phyloP scores from a whole-genome alignment of 495 filamentous ascomycete genomes.

The Neurospora sp. region DNA sequence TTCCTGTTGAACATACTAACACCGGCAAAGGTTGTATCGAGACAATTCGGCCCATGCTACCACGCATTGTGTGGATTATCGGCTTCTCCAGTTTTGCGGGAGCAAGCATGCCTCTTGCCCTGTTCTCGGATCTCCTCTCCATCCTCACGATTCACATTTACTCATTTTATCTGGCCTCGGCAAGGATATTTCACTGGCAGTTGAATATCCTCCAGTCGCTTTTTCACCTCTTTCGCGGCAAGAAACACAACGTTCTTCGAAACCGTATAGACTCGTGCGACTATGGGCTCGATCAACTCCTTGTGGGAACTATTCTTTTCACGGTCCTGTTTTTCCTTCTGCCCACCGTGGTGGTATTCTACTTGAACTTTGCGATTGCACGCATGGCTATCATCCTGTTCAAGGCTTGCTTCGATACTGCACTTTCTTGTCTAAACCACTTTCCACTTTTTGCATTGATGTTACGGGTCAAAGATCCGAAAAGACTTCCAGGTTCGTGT shows the following conservation, averaged over 20 bases:
- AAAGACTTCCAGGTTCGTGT: constrained; percentile 66
- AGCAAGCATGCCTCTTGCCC: constrained; percentile 90
- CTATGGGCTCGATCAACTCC: constrained; percentile 95
- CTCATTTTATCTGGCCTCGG: constrained; percentile 93
- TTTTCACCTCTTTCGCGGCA: constrained; percentile 95
- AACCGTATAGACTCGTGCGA: constrained; percentile 98
- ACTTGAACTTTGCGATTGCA: constrained; percentile 88
- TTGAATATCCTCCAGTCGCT: constrained; percentile 90
- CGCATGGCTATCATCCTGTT: constrained; percentile 89
- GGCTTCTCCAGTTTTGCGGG: constrained; percentile 92
- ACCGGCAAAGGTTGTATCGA: constrained; percentile 50
- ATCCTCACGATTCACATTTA: constrained; percentile 93
- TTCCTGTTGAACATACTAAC: background rate
- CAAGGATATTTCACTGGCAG: constrained; percentile 97
- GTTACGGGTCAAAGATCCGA: constrained; percentile 88
- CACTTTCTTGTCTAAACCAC: constrained; percentile 90
- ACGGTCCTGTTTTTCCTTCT: constrained; percentile 91
- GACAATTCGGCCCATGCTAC: constrained; percentile 66
- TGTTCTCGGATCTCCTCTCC: constrained; percentile 90
- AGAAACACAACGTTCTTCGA: constrained; percentile 93
- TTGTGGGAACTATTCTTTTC: constrained; percentile 93
- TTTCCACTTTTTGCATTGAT: constrained; percentile 97
- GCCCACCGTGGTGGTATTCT: constrained; percentile 92
- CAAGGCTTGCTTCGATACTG: constrained; percentile 81
- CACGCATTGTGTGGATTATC: constrained; percentile 82